These are phyloP conservation scores for Aurinia saxatilis DNA, from an alignment of 345 rosid genomes.

Conservation along the genomic window DNA sequence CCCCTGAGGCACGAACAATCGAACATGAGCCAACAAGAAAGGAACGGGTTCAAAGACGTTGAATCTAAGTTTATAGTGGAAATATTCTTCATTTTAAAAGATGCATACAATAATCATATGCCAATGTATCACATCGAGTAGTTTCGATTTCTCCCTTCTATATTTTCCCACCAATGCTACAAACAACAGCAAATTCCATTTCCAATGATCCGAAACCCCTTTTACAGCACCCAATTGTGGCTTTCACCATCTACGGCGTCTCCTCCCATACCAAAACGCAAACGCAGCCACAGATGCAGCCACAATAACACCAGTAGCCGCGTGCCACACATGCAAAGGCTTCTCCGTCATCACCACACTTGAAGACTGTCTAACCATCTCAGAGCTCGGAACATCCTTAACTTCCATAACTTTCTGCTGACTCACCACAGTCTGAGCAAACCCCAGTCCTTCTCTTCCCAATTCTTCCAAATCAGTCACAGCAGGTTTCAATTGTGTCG, in stretches of 20 bases:
- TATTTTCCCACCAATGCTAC: constrained; percentile 31
- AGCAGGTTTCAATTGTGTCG: constrained; percentile 58
- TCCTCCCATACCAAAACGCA: constrained; percentile 87
- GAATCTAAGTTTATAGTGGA: not conserved
- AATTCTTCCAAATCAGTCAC: constrained; percentile 47
- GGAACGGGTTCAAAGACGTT: not conserved
- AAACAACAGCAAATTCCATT: constrained; percentile 21
- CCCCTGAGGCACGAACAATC: no score
- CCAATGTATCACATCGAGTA: constrained; percentile 24
- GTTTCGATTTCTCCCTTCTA: constrained; percentile 9
- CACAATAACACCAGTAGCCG: constrained; percentile 60
- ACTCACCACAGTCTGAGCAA: constrained; percentile 50
- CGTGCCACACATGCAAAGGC: constrained; percentile 54
- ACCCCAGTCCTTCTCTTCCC: constrained; percentile 57
- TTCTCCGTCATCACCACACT: constrained; percentile 42
- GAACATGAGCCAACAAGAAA: no score
- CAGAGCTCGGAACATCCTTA: constrained; percentile 16
- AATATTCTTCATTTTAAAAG: constrained; percentile 8
- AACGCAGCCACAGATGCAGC: constrained; percentile 84
- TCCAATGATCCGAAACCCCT: not conserved
- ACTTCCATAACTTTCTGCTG: constrained; percentile 26
- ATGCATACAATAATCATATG: constrained; percentile 20
- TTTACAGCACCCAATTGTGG: not conserved
- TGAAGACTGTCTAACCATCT: constrained; percentile 12
- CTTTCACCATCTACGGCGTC: constrained; percentile 75